Percentiles rank a stretch among this genome's conserved stretches.
phyloP scores from a whole-genome alignment of 257 asterid genomes.

The Mentha longifolia region DNA sequence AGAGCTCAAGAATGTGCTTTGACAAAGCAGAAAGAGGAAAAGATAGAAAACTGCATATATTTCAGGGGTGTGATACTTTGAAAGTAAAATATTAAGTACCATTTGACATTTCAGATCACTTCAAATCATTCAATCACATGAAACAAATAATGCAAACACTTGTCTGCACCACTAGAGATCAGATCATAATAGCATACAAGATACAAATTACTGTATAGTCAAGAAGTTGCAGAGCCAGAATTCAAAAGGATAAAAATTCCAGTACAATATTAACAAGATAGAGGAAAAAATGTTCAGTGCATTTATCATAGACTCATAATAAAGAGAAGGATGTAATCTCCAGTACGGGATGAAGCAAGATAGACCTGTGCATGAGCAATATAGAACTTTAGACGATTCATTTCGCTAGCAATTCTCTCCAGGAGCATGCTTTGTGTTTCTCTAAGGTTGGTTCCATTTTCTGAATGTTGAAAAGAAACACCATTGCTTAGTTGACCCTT shows the following conservation, averaged over 20 bases:
- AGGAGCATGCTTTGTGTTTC: conserved; percentile 97
- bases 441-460: conserved; percentile 72
- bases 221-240: conserved; percentile 17
- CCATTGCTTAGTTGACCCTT: conserved; percentile 62
- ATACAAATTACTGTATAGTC: background rate
- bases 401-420: conserved; percentile 97
- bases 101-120: background rate
- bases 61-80: background rate
- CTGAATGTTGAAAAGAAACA: conserved; percentile 59
- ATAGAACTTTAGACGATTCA: conserved; percentile 93
- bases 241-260: background rate
- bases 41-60: background rate
- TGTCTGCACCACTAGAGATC: background rate
- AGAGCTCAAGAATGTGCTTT: background rate
- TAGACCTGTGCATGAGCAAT: conserved; percentile 84
- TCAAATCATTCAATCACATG: background rate
- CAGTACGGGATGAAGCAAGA: conserved; percentile 36
- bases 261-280: background rate
- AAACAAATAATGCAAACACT: background rate
- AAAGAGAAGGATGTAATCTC: conserved; percentile 10
- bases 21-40: background rate
- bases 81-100: background rate
- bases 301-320: background rate
- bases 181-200: background rate
- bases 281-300: background rate